Base-by-base conservation (phyloP, 345 rosid genomes). In the Pseudoturritis turrita region DNA sequence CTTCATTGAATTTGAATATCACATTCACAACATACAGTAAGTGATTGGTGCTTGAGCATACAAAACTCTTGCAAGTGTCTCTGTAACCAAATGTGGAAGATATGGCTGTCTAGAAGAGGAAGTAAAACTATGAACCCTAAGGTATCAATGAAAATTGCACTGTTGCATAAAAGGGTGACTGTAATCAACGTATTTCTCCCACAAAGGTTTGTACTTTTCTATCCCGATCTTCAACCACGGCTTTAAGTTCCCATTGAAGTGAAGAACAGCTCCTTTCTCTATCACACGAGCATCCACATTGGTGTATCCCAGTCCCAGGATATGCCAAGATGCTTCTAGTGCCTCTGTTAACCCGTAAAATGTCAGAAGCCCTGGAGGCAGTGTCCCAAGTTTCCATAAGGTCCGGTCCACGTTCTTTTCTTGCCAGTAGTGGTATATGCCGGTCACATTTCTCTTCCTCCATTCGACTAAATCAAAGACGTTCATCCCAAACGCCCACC, bases 221-320 rank as follows among this genome's bases (percentile, higher is more conserved):
- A 91, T 79, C 62, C 97, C 98, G 45, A 94, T 89, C 83, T 94
- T 94, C 92, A 94, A 62, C 98, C 98, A 94, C 3, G 98, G 98
- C 75, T 94, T 94, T 21, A 89, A 83, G 80, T 94, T 91, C 36
- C 97, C 98, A 25, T 90, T 94, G 81, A 84, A 94, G 83, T 90
- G 97, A 65, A 94, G 85, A 61, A 91, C 98, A 13, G 97, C 98
- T 8, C 97, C 98, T 59, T 80, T 88, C 72, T 91, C 91, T 62
- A 94, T 89, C 85, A 86, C 41, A 50, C 84, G 89, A 47, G 85
- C 76, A 70, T 91, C 96, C 10, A 94, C 92, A 59, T 82, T 88
- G 15, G 96, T 84, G 76, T 93, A 93, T 43, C 98, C 98, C 66
- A 93, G 81, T 70, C 98, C 98, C 62, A 93, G 65, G 54, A 93